Percentiles rank a stretch among this genome's conserved stretches.
Evolutionary conservation across 805 yeast genomes (phyloP).

Genomic region (Candida krabiensis): DNA sequence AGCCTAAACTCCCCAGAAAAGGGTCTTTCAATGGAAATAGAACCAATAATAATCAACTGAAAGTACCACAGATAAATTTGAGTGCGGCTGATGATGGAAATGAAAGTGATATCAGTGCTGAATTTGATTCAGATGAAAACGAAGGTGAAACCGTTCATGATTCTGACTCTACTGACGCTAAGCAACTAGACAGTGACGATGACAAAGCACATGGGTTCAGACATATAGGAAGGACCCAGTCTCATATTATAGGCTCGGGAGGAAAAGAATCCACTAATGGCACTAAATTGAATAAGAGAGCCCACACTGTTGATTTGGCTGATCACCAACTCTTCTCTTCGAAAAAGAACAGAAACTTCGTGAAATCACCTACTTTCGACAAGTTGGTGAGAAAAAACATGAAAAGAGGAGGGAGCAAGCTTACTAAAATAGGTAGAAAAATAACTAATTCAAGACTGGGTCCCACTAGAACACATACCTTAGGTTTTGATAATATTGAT

Average conservation of each 20-base stretch:
- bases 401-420: conserved; percentile 9
- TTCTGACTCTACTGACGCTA: conserved; percentile 14
- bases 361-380: conserved; percentile 52
- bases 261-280: conserved; percentile 21
- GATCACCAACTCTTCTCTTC: conserved; percentile 5
- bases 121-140: conserved; percentile 17
- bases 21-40: background rate
- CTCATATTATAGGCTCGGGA: conserved; percentile 33
- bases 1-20: conserved; percentile 12
- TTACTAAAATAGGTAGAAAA: conserved; percentile 26
- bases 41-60: background rate
- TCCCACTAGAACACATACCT: conserved; percentile 4
- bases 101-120: conserved; percentile 25
- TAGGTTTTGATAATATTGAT: conserved; percentile 5
- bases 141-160: conserved; percentile 19
- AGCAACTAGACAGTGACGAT: conserved; percentile 9
- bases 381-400: conserved; percentile 35
- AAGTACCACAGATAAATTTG: conserved; percentile 4
- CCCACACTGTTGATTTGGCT: conserved; percentile 47
- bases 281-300: conserved; percentile 39
- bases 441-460: conserved; percentile 21
- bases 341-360: conserved; percentile 13
- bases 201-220: conserved; percentile 12
- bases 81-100: conserved; percentile 16
- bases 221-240: conserved; percentile 21